These are phyloP conservation scores for Boletus reticuloceps DNA, from an alignment of 768 basidiomycete genomes.

Conservation along the genomic window DNA sequence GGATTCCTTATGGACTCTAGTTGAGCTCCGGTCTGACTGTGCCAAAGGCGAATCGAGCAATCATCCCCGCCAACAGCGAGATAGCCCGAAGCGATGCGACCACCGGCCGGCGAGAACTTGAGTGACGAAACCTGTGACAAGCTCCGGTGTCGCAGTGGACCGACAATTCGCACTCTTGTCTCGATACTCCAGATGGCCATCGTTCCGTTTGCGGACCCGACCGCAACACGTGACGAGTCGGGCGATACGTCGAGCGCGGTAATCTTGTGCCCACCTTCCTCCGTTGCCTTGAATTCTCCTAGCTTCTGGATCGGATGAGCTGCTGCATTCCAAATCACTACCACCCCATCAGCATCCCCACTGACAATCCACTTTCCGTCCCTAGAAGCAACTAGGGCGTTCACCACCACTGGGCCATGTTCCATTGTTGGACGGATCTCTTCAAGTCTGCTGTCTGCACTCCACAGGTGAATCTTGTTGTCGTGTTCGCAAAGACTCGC, in stretches of 20 bases:
- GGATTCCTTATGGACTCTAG: too few species aligned
- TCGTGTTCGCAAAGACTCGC: too few species aligned
- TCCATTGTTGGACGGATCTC: too few species aligned
- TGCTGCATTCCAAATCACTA: conserved; percentile 2
- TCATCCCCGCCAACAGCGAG: too few species aligned
- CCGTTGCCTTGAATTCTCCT: neutral
- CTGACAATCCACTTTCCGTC: conserved; percentile 9
- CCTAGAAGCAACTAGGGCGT: conserved; percentile 1
- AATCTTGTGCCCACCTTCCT: neutral
- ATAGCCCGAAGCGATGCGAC: too few species aligned
- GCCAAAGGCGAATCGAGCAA: too few species aligned
- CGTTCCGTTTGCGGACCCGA: conserved; percentile 1
- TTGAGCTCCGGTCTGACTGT: too few species aligned
- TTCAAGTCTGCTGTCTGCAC: too few species aligned
- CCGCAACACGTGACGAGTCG: conserved; percentile 1
- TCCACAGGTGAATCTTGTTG: too few species aligned
- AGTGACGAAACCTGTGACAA: neutral
- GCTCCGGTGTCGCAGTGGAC: conserved; percentile 1
- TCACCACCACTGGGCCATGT: neutral
- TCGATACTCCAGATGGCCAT: conserved; percentile 3
- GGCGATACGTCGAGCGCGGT: conserved; percentile 10
- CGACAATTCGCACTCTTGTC: neutral
- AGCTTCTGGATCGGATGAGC: neutral
- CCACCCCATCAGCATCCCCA: conserved; percentile 4
- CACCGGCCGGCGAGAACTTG: too few species aligned